Evolutionary conservation across 1,139 yeast genomes (phyloP).

Genomic region (Scheffersomyces titani): DNA sequence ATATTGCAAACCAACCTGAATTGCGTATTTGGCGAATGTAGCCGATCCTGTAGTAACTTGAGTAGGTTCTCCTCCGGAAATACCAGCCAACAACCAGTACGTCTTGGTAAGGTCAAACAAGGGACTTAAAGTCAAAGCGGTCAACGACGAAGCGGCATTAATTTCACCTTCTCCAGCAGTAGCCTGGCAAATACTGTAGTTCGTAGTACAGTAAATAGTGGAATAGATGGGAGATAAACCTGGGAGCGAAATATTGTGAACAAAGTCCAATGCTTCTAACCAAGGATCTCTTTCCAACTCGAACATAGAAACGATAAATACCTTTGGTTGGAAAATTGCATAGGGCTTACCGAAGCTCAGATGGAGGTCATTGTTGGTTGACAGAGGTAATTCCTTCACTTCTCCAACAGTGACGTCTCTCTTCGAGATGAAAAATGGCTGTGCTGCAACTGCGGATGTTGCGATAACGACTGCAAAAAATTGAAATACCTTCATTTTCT

Average conservation of each 20-base stretch:
- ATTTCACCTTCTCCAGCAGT: conserved; percentile 71
- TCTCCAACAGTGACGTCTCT: neutral
- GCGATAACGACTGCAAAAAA: neutral
- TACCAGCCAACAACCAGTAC: conserved; percentile 62
- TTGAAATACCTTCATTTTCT: neutral
- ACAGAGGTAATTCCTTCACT: conserved; percentile 4
- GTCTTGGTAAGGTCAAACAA: conserved; percentile 56
- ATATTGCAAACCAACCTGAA: conserved; percentile 60
- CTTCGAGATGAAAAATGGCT: neutral
- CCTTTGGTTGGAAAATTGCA: conserved; percentile 23
- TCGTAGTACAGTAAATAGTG: conserved; percentile 49
- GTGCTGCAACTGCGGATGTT: neutral
- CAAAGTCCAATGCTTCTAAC: conserved; percentile 10
- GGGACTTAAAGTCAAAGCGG: conserved; percentile 53
- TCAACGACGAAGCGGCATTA: conserved; percentile 60
- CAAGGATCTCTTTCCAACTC: conserved; percentile 7
- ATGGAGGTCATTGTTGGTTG: conserved; percentile 20
- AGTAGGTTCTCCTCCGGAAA: conserved; percentile 60
- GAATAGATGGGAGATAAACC: conserved; percentile 62
- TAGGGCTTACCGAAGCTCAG: conserved; percentile 32
- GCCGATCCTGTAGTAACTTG: conserved; percentile 51
- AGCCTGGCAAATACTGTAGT: conserved; percentile 56
- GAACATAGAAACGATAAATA: conserved; percentile 7
- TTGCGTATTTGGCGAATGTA: conserved; percentile 58
- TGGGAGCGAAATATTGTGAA: conserved; percentile 51